phyloP scores from a whole-genome alignment of 306 rosid genomes.

The Alnus rubra region DNA sequence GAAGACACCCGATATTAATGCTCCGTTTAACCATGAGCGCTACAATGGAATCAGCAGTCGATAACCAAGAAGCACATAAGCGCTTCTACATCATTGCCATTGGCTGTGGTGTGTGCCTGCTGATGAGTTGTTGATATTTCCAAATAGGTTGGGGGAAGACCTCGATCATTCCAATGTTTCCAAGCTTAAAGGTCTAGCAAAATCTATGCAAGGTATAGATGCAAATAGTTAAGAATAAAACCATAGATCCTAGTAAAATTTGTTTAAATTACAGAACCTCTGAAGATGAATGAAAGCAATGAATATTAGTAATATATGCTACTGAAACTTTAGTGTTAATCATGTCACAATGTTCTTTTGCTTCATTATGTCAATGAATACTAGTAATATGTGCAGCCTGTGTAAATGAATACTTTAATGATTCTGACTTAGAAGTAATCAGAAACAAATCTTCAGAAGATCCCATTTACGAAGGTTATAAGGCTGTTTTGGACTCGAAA shows the following conservation, averaged over 20 bases:
- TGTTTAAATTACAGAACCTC: background rate
- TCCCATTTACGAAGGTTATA: constrained; percentile 75
- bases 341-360: constrained; percentile 3
- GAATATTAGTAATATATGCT: too few relatives aligned
- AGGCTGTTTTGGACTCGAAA: constrained; percentile 91
- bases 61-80: too few relatives aligned
- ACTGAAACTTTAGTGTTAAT: background rate
- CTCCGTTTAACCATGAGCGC: too few relatives aligned
- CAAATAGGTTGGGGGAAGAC: constrained; percentile 94
- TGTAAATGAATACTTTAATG: constrained; percentile 65
- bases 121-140: constrained; percentile 76
- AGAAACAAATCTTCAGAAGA: too few relatives aligned
- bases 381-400: too few relatives aligned
- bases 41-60: too few relatives aligned
- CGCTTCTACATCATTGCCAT: constrained; percentile 77
- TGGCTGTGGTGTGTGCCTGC: constrained; percentile 79
- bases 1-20: too few relatives aligned
- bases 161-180: constrained; percentile 68
- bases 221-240: too few relatives aligned
- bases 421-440: too few relatives aligned
- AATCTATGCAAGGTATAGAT: too few relatives aligned
- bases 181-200: too few relatives aligned
- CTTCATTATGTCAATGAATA: constrained; percentile 44
- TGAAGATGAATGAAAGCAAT: background rate
- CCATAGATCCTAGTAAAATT: constrained; percentile 71